Conservation (phyloP, 345 rosid species). For the Limnanthes douglasii region DNA sequence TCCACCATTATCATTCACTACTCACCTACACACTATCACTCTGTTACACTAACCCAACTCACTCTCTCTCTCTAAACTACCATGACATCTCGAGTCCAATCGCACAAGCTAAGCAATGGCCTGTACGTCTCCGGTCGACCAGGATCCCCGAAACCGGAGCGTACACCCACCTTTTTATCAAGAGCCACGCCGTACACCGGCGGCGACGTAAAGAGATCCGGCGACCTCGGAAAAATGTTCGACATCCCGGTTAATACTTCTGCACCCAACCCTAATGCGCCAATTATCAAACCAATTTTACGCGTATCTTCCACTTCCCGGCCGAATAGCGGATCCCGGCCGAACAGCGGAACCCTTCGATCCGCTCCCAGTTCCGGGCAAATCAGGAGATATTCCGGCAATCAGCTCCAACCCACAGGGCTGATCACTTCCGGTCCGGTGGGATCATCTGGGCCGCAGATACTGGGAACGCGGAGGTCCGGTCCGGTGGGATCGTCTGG, state of each 20-base stretch:
- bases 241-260: slow-evolving; percentile 45
- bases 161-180: slow-evolving; percentile 69
- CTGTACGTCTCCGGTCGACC: slow-evolving; percentile 71
- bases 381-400: slow-evolving; percentile 53
- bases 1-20: slow-evolving; percentile 14
- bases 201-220: slow-evolving; percentile 86
- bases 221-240: slow-evolving; percentile 91
- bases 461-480: slow-evolving; percentile 35
- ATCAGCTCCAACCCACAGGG: slow-evolving; percentile 71
- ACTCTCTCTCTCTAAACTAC: slow-evolving; percentile 8
- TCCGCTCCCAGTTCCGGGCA: slow-evolving; percentile 76
- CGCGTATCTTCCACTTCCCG: slow-evolving; percentile 19
- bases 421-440: slow-evolving; percentile 81
- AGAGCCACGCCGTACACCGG: slow-evolving; percentile 84
- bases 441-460: slow-evolving; percentile 22
- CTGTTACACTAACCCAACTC: slow-evolving; percentile 16
- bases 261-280: slow-evolving; percentile 28
- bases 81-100: slow-evolving; percentile 69
- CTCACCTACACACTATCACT: slow-evolving; percentile 12
- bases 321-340: slow-evolving; percentile 49
- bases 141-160: slow-evolving; percentile 51
- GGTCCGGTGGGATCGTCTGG: slow-evolving; percentile 66
- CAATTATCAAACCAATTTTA: too few species aligned
- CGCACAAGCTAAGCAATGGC: slow-evolving; percentile 84
- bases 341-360: slow-evolving; percentile 79